Evolutionary conservation across 192 early-diverging fungal genomes (phyloP).

Genomic region (Rhizophlyctis rosea): DNA sequence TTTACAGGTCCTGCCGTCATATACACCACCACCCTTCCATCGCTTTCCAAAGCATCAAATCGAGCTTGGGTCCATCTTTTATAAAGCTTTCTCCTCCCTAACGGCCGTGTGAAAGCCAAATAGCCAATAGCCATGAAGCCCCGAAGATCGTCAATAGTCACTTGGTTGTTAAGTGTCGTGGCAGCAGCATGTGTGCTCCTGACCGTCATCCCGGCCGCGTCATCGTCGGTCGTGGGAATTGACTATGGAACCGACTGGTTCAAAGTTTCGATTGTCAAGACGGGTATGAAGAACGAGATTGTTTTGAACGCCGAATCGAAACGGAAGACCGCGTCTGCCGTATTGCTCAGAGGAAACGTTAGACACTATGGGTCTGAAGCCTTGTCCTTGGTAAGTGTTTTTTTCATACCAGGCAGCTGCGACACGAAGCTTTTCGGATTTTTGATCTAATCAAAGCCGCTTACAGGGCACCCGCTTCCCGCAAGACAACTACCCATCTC

Average conservation of each 20-base stretch:
- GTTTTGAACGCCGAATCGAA: conserved; percentile 96
- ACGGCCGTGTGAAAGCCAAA: too few species aligned
- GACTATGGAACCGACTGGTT: conserved; percentile 99
- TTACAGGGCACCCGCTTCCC: conserved; percentile 77
- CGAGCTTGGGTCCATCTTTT: too few species aligned
- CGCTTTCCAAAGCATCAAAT: too few species aligned
- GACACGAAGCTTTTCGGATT: not conserved
- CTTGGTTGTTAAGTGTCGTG: too few species aligned
- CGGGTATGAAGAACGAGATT: conserved; percentile 86
- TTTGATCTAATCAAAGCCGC: not conserved
- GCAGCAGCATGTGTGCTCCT: too few species aligned
- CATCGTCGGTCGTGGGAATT: conserved; percentile 79
- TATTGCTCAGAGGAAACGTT: conserved; percentile 74
- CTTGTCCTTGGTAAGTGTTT: conserved; percentile 53
- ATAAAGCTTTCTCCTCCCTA: too few species aligned
- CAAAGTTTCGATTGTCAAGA: conserved; percentile 89
- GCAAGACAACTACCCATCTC: conserved; percentile 71
- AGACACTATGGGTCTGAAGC: conserved; percentile 89
- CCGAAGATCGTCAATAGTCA: too few species aligned
- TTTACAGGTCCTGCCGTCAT: too few species aligned
- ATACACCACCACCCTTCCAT: too few species aligned
- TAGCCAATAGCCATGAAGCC: too few species aligned
- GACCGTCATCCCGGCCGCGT: too few species aligned
- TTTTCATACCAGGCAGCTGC: not conserved
- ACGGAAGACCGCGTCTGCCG: conserved; percentile 83